Conservation (phyloP, 768 basidiomycete genomes). For the Mrakia gelida region DNA sequence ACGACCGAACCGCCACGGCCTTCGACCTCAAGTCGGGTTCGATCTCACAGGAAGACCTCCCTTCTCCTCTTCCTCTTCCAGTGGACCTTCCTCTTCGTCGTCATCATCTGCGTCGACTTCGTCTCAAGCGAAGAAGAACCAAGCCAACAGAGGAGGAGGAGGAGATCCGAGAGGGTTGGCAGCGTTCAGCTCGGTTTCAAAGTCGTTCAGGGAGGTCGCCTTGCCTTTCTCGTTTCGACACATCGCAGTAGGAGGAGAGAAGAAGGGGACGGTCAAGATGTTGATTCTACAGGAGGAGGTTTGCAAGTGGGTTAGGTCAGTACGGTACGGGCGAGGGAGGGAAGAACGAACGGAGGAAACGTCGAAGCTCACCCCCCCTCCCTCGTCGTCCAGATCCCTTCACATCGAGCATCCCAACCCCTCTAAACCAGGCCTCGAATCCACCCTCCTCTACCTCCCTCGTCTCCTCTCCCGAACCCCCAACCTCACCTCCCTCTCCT, state of each 20-base stretch:
- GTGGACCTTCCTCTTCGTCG: not conserved
- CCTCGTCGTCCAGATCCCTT: not conserved
- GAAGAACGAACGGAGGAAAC: not conserved
- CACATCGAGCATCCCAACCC: not conserved
- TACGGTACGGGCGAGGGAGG: not conserved
- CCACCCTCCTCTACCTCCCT: slow-evolving; percentile 2
- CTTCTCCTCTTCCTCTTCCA: too few species aligned
- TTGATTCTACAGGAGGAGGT: not conserved
- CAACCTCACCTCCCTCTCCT: not conserved
- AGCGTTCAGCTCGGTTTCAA: not conserved
- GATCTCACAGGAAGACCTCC: not conserved
- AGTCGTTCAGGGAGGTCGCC: not conserved
- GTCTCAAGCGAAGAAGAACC: not conserved
- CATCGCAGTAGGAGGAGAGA: not conserved
- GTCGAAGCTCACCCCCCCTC: not conserved
- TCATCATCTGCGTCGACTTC: not conserved
- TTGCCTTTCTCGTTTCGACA: not conserved
- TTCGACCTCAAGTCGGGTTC: not conserved
- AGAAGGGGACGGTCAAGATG: not conserved
- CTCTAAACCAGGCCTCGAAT: not conserved
- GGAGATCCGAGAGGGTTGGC: not conserved
- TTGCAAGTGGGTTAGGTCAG: not conserved
- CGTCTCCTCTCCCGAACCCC: not conserved
- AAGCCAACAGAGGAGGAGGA: not conserved
- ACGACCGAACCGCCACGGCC: not conserved